Conservation (phyloP, 176 grass and related monocot genomes). For the Luzula sylvatica region DNA sequence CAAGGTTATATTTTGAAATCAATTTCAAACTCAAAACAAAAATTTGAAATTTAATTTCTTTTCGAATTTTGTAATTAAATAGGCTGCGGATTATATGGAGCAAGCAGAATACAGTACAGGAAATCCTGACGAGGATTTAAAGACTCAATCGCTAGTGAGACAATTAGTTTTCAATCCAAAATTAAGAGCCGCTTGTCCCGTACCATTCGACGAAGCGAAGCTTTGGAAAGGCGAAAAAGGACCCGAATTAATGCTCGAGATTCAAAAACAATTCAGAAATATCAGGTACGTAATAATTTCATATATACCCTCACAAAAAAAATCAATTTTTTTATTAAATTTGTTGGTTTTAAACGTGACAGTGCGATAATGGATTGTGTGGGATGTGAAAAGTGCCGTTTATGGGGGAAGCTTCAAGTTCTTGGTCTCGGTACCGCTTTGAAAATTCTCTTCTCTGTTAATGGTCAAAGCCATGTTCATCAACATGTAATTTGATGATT, state of each 20-base stretch:
- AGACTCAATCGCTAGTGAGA: slow-evolving; percentile 71
- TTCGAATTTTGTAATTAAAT: slow-evolving; percentile 10
- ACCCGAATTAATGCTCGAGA: slow-evolving; percentile 62
- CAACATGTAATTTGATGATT: slow-evolving; percentile 51
- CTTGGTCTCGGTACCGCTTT: slow-evolving; percentile 93
- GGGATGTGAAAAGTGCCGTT: slow-evolving; percentile 91
- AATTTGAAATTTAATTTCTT: too few relatives aligned
- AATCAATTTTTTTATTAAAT: too few relatives aligned
- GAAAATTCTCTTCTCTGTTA: slow-evolving; percentile 81
- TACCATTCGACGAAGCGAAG: slow-evolving; percentile 84
- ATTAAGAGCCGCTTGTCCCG: slow-evolving; percentile 58
- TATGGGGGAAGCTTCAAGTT: slow-evolving; percentile 99
- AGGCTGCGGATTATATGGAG: slow-evolving; percentile 92
- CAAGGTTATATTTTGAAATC: slow-evolving; percentile 46
- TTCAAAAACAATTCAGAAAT: slow-evolving; percentile 93
- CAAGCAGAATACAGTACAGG: slow-evolving; percentile 89
- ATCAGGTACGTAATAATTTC: slow-evolving; percentile 41
- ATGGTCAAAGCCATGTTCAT: slow-evolving; percentile 35
- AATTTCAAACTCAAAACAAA: not conserved
- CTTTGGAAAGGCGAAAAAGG: slow-evolving; percentile 92
- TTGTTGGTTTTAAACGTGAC: too few relatives aligned
- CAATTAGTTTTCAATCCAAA: slow-evolving; percentile 66
- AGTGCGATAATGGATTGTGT: slow-evolving; percentile 94
- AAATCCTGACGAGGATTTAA: slow-evolving; percentile 66
- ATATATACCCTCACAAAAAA: too few relatives aligned